phyloP scores from a whole-genome alignment of 2,329 filamentous ascomycete genomes.

The Fusarium papillatum region DNA sequence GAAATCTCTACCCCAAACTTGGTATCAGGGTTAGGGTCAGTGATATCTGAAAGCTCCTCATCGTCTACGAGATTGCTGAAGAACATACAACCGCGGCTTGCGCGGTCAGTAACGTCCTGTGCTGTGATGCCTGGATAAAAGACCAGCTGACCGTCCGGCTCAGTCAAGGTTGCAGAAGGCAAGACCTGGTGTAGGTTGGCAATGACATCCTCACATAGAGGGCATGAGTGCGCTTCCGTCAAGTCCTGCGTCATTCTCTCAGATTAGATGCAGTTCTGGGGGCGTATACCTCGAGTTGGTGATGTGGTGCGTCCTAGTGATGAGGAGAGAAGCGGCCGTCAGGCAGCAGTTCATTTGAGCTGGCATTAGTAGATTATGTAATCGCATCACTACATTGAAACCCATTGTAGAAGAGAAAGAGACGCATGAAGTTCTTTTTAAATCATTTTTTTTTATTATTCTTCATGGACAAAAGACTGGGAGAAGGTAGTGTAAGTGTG shows the following conservation, averaged over 20 bases:
- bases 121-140: background rate
- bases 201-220: background rate
- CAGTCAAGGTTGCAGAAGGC: background rate
- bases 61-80: background rate
- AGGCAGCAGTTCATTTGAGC: background rate
- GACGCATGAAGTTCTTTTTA: background rate
- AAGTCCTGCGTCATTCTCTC: background rate
- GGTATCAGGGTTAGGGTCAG: background rate
- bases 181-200: background rate
- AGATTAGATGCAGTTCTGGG: background rate
- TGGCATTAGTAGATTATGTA: background rate
- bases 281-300: background rate
- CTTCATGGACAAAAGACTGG: background rate
- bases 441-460: background rate
- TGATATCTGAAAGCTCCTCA: background rate
- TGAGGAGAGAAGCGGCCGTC: background rate
- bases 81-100: background rate
- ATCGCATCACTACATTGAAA: background rate
- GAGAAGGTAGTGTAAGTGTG: background rate
- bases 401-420: background rate
- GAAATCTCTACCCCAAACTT: background rate
- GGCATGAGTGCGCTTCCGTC: background rate
- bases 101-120: background rate
- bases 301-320: background rate
- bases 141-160: background rate